A percentile compares a stretch with the other conserved stretches of the same genome.
phyloP scores from a whole-genome alignment of 2,329 filamentous ascomycete genomes.

The Trichoderma aggressivum region DNA sequence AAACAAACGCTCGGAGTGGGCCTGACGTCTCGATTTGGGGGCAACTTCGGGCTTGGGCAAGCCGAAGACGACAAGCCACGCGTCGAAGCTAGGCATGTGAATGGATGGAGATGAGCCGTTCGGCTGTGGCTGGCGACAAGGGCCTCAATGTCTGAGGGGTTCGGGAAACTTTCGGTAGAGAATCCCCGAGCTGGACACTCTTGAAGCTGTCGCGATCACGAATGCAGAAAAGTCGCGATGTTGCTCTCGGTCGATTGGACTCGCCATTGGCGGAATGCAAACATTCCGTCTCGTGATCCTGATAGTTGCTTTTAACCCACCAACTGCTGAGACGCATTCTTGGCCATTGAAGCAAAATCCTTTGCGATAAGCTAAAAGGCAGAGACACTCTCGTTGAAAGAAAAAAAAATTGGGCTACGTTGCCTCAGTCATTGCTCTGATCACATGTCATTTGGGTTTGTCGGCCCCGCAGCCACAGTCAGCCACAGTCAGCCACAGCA shows the following conservation, averaged over 20 bases:
- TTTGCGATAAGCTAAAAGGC: constrained; percentile 4
- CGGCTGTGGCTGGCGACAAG: constrained; percentile 6
- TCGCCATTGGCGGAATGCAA: constrained; percentile 6
- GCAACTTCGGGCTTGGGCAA: background rate
- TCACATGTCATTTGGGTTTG: background rate
- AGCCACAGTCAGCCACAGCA: background rate
- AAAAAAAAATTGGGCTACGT: background rate
- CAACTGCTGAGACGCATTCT: background rate
- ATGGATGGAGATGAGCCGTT: background rate
- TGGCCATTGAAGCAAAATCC: background rate
- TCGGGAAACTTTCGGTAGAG: constrained; percentile 1
- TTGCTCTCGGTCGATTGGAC: background rate
- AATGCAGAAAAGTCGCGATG: background rate
- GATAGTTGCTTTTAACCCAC: background rate
- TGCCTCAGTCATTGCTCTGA: background rate
- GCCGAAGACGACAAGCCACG: background rate
- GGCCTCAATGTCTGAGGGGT: background rate
- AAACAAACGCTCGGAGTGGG: constrained; percentile 1
- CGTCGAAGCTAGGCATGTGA: background rate
- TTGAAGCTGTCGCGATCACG: background rate
- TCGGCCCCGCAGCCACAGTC: background rate
- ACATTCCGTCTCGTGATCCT: background rate
- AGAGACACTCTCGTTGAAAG: background rate
- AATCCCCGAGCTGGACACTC: background rate
- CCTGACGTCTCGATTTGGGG: background rate